A percentile compares a stretch with the other conserved stretches of the same genome.
phyloP scores from a whole-genome alignment of 352 stramenopile genomes.

The Phytopythium chamaehyphon region DNA sequence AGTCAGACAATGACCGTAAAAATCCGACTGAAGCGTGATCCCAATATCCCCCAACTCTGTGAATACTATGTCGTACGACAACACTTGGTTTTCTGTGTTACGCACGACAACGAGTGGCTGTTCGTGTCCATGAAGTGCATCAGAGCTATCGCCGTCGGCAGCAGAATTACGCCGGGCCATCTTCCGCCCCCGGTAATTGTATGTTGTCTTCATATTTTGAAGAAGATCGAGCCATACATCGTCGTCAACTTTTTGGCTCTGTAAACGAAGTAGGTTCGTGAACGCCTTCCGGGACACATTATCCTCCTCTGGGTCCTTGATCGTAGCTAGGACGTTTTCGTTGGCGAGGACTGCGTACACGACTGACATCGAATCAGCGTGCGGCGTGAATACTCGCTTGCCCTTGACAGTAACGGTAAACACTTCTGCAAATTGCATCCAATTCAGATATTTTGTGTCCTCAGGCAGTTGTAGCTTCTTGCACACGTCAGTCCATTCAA shows the following conservation, averaged over 20 bases:
- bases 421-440: conserved; percentile 42
- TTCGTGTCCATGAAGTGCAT: conserved; percentile 14
- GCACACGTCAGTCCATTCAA: conserved; percentile 31
- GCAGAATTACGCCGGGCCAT: conserved; percentile 15
- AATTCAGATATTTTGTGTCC: conserved; percentile 19
- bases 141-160: background rate
- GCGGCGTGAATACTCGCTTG: conserved; percentile 27
- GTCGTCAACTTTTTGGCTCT: conserved; percentile 33
- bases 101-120: conserved; percentile 41
- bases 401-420: conserved; percentile 26
- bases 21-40: conserved; percentile 45
- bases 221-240: conserved; percentile 48
- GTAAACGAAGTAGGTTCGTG: conserved; percentile 41
- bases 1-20: conserved; percentile 48
- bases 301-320: conserved; percentile 27
- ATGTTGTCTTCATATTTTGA: conserved; percentile 36
- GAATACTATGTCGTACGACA: conserved; percentile 61
- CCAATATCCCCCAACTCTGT: conserved; percentile 37
- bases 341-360: conserved; percentile 49
- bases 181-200: conserved; percentile 26
- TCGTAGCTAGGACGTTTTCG: conserved; percentile 35
- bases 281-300: conserved; percentile 40
- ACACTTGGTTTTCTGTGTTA: conserved; percentile 58
- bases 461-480: conserved; percentile 22
- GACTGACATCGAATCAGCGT: conserved; percentile 24